Evolutionary conservation across 208 protist genomes (phyloP).

Genomic region (Sergeia podlipaevii): DNA sequence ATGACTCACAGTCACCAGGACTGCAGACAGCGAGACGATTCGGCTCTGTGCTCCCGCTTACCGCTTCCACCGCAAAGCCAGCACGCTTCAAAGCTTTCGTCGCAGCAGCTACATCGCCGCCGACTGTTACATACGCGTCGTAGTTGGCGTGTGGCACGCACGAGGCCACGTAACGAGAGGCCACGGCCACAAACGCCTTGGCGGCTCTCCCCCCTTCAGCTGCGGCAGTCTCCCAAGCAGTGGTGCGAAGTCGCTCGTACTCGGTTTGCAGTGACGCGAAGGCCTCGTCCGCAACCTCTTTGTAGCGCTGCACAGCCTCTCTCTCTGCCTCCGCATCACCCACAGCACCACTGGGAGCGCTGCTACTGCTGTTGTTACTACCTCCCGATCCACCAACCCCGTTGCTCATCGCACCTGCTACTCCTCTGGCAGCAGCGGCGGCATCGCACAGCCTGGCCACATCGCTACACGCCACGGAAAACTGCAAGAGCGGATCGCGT

Average conservation of each 20-base stretch:
- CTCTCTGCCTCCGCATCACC: neutral
- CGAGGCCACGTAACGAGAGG: constrained; percentile 38
- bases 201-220: constrained; percentile 31
- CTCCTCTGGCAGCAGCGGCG: neutral
- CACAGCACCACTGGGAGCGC: neutral
- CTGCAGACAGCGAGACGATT: constrained; percentile 24
- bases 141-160: constrained; percentile 54
- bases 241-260: constrained; percentile 36
- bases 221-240: constrained; percentile 45
- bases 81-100: constrained; percentile 11
- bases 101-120: constrained; percentile 21
- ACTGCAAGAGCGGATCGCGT: constrained; percentile 76
- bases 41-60: constrained; percentile 3
- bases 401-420: neutral
- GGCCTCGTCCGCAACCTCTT: constrained; percentile 44
- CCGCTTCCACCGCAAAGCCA: constrained; percentile 29
- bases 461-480: constrained; percentile 80
- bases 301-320: constrained; percentile 14
- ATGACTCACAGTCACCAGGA: constrained; percentile 11
- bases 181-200: constrained; percentile 43
- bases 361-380: too few species aligned
- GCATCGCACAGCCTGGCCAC: constrained; percentile 41
- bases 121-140: constrained; percentile 61
- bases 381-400: too few species aligned
- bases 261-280: constrained; percentile 40